Conservation (phyloP, 2,329 filamentous ascomycete species). For the Phyllosticta capitalensis region DNA sequence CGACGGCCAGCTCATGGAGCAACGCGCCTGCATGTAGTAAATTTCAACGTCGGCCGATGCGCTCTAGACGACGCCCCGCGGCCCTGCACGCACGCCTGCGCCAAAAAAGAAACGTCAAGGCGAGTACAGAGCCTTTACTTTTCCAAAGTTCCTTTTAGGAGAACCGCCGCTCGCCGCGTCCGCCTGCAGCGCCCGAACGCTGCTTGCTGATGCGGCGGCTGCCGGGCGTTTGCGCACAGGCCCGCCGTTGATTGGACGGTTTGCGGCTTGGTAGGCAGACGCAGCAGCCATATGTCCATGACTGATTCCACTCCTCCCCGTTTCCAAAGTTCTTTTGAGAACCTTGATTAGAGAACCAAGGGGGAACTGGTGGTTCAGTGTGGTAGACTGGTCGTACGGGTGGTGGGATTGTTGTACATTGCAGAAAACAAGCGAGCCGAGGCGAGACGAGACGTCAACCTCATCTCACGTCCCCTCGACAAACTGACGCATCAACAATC, state of each 20-base stretch:
- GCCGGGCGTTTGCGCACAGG: not conserved
- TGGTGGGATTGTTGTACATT: not conserved
- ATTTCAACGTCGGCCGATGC: slow-evolving; percentile 28
- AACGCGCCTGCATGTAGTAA: slow-evolving; percentile 30
- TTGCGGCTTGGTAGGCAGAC: not conserved
- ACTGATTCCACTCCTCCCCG: not conserved
- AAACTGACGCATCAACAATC: not conserved
- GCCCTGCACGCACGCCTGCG: not conserved
- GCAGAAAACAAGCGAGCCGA: not conserved
- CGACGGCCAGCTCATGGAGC: slow-evolving; percentile 17
- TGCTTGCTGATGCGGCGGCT: not conserved
- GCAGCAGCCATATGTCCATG: not conserved
- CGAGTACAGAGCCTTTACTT: not conserved
- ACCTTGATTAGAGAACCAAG: not conserved
- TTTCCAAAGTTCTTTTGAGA: not conserved
- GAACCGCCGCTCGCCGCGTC: not conserved
- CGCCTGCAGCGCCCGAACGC: not conserved
- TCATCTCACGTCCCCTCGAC: not conserved
- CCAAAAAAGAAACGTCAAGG: not conserved
- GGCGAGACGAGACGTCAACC: not conserved
- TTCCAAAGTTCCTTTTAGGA: not conserved
- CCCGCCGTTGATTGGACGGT: not conserved
- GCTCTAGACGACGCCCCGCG: not conserved
- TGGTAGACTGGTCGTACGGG: not conserved
- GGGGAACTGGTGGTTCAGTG: not conserved